Evolutionary conservation across 495 filamentous ascomycete species (phyloP).

Genomic region (Echria macrotheca): DNA sequence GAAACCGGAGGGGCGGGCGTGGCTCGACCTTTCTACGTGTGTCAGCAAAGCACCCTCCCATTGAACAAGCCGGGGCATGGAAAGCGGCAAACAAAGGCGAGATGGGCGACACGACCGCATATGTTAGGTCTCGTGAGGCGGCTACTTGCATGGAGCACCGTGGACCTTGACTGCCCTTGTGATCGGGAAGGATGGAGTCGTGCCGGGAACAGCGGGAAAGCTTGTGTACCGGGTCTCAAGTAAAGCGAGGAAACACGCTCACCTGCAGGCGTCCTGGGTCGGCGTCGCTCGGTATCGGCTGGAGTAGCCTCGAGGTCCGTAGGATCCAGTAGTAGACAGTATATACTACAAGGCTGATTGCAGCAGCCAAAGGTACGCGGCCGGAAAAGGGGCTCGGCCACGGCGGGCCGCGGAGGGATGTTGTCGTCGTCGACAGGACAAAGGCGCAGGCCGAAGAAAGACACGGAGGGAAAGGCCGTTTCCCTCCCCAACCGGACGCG

Average conservation of each 20-base stretch:
- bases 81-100: neutral
- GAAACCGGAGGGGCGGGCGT: neutral
- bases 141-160: constrained; percentile 6
- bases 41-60: constrained; percentile 3
- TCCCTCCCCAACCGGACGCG: too few species aligned
- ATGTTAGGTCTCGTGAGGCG: constrained; percentile 10
- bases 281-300: constrained; percentile 5
- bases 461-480: too few species aligned
- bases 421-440: neutral
- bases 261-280: constrained; percentile 6
- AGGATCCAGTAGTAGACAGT: neutral
- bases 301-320: constrained; percentile 1
- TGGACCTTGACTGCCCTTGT: constrained; percentile 7
- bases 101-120: neutral
- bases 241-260: constrained; percentile 4
- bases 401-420: neutral
- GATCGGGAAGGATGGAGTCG: constrained; percentile 7
- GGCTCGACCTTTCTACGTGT: constrained; percentile 2
- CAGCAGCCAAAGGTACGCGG: constrained; percentile 1
- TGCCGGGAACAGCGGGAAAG: constrained; percentile 1
- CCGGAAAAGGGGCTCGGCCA: neutral
- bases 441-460: neutral
- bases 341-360: constrained; percentile 5
- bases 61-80: neutral
- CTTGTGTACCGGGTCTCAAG: constrained; percentile 8